Evolutionary conservation across 139 green algal species (phyloP).

Genomic region (Chlorella sp.): DNA sequence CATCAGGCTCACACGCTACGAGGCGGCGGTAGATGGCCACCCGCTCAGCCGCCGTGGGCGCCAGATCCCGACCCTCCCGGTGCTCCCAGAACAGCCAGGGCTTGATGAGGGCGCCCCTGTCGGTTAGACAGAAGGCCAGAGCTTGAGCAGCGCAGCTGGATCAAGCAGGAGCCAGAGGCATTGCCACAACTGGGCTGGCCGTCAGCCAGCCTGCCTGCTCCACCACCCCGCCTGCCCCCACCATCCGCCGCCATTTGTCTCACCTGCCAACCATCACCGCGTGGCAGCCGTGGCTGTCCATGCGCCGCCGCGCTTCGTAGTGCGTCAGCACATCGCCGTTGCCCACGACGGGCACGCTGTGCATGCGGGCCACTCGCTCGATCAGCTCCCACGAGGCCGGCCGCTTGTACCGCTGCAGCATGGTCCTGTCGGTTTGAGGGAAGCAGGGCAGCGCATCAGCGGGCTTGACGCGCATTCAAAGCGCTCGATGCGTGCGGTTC

Average conservation of each 20-base stretch:
- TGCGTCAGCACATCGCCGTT: constrained; percentile 81
- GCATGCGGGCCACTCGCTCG: constrained; percentile 35
- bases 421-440: constrained; percentile 59
- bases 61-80: constrained; percentile 66
- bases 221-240: too few relatives aligned
- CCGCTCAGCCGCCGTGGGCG: constrained; percentile 63
- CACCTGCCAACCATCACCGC: constrained; percentile 66
- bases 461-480: not conserved
- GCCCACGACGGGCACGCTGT: constrained; percentile 66
- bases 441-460: not conserved
- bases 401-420: constrained; percentile 85
- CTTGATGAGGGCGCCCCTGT: constrained; percentile 77
- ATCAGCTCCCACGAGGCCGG: constrained; percentile 82
- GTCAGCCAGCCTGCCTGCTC: not conserved
- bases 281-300: constrained; percentile 30
- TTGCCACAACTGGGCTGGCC: not conserved
- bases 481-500: not conserved
- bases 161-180: not conserved
- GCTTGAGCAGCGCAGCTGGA: not conserved
- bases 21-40: constrained; percentile 76
- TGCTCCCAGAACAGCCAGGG: constrained; percentile 89
- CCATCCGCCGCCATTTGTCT: not conserved
- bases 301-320: constrained; percentile 58
- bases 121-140: not conserved
- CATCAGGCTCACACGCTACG: not conserved